phyloP scores from a whole-genome alignment of 2,329 filamentous ascomycete species.

The Whalleya microplaca region DNA sequence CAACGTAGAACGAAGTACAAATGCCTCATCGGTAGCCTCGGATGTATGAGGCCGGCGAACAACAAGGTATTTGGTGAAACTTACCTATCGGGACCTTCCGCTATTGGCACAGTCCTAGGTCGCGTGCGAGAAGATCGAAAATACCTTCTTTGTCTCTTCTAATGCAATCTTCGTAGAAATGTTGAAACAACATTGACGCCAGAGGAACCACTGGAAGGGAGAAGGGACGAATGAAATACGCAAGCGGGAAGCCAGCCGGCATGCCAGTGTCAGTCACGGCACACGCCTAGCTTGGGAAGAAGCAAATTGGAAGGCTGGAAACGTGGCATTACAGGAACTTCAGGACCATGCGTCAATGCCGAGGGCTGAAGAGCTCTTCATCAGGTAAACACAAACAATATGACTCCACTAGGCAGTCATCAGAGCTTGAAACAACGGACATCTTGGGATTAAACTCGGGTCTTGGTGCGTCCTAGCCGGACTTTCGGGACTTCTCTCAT shows the following conservation, averaged over 20 bases:
- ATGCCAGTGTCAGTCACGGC: slow-evolving; percentile 17
- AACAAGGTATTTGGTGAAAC: slow-evolving; percentile 21
- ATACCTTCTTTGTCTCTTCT: slow-evolving; percentile 6
- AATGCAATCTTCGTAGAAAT: slow-evolving; percentile 15
- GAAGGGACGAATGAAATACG: slow-evolving; percentile 18
- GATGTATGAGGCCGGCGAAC: slow-evolving; percentile 25
- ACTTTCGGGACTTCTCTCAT: slow-evolving; percentile 17
- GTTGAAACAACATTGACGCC: slow-evolving; percentile 25
- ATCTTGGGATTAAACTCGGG: slow-evolving; percentile 1
- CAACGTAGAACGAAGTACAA: not conserved
- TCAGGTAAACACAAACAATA: slow-evolving; percentile 12
- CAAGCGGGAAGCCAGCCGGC: slow-evolving; percentile 19
- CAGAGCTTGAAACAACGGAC: slow-evolving; percentile 1
- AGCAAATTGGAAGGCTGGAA: slow-evolving; percentile 25
- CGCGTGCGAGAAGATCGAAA: slow-evolving; percentile 21
- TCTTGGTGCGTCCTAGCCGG: slow-evolving; percentile 18
- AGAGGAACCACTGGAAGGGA: slow-evolving; percentile 20
- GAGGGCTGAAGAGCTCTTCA: slow-evolving; percentile 19
- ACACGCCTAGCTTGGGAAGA: slow-evolving; percentile 18
- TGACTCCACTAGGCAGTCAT: slow-evolving; percentile 13
- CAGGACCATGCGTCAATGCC: slow-evolving; percentile 28
- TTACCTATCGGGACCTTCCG: slow-evolving; percentile 33
- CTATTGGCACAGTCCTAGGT: slow-evolving; percentile 30
- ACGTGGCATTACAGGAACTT: slow-evolving; percentile 33
- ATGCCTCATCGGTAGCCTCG: slow-evolving; percentile 26